Percentiles rank a stretch among this genome's conserved stretches.
phyloP scores from a whole-genome alignment of 1,139 yeast species.

The Candida anutae region DNA sequence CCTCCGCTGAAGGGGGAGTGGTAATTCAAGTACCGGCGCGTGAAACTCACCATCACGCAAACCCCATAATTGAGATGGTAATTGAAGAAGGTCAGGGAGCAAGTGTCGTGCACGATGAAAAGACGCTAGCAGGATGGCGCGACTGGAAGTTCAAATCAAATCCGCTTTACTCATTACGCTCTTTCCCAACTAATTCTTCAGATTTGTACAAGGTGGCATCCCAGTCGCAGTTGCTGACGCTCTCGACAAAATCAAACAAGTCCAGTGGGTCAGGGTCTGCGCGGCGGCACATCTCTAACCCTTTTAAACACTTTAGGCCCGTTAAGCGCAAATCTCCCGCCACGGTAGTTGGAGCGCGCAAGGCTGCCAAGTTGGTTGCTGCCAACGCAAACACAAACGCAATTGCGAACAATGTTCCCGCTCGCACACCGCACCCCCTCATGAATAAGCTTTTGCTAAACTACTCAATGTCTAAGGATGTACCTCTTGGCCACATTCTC shows the following conservation, averaged over 20 bases:
- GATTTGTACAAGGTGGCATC: slow-evolving; percentile 20
- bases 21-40: background rate
- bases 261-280: slow-evolving; percentile 11
- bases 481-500: slow-evolving; percentile 61
- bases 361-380: slow-evolving; percentile 4
- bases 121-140: slow-evolving; percentile 68
- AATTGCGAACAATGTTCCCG: slow-evolving; percentile 1
- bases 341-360: background rate
- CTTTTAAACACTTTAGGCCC: slow-evolving; percentile 18
- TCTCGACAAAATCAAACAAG: slow-evolving; percentile 8
- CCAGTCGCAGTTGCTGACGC: slow-evolving; percentile 13
- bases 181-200: slow-evolving; percentile 11
- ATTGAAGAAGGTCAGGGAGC: background rate
- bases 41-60: background rate
- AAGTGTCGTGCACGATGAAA: slow-evolving; percentile 5
- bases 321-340: slow-evolving; percentile 11
- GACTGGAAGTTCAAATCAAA: slow-evolving; percentile 78
- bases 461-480: slow-evolving; percentile 53
- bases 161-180: slow-evolving; percentile 46
- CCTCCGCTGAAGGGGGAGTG: slow-evolving; percentile 2
- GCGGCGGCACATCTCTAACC: slow-evolving; percentile 15
- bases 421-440: slow-evolving; percentile 42
- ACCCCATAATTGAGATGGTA: no score
- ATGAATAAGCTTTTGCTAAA: slow-evolving; percentile 50
- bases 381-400: background rate